These are phyloP conservation scores for Beauveria caledonica DNA, from an alignment of 2,329 filamentous ascomycete genomes.

Conservation along the genomic window DNA sequence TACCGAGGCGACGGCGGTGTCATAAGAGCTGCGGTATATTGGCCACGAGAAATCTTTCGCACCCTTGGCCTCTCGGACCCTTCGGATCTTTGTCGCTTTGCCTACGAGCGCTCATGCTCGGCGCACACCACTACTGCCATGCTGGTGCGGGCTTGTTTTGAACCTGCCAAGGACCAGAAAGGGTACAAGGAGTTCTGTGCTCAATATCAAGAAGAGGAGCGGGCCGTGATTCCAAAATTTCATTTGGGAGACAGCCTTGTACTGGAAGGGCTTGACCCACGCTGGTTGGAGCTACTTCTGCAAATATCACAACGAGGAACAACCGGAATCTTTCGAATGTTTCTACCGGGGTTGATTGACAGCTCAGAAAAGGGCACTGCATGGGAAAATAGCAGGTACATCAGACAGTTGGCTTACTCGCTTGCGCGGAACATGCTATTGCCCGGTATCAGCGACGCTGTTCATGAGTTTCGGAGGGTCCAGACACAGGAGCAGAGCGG, in stretches of 20 bases:
- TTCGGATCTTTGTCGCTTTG: constrained; percentile 24
- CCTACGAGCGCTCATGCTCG: constrained; percentile 26
- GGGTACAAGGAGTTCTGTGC: constrained; percentile 24
- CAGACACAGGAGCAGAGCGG: constrained; percentile 23
- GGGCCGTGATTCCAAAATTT: constrained; percentile 15
- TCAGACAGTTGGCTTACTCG: constrained; percentile 49
- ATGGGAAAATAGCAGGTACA: constrained; percentile 44
- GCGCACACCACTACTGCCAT: constrained; percentile 23
- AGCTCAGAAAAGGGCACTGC: constrained; percentile 45
- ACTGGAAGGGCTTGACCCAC: constrained; percentile 26
- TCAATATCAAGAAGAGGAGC: constrained; percentile 23
- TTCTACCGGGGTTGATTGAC: constrained; percentile 57
- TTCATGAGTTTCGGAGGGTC: constrained; percentile 32
- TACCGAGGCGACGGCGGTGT: constrained; percentile 25
- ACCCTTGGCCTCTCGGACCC: constrained; percentile 32
- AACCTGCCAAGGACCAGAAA: constrained; percentile 14
- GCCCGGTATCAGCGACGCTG: constrained; percentile 11
- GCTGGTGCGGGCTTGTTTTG: constrained; percentile 21
- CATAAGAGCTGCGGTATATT: constrained; percentile 22
- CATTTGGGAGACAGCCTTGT: constrained; percentile 8
- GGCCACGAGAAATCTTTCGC: constrained; percentile 29
- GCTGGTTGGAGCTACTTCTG: constrained; percentile 31
- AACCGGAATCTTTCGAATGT: constrained; percentile 37
- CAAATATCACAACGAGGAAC: constrained; percentile 18
- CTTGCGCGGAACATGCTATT: constrained; percentile 26